A percentile compares a stretch with the other conserved stretches of the same genome.
These are phyloP conservation scores for Tephrocybe sp. DNA, from an alignment of 768 basidiomycete species.

Conservation along the genomic window DNA sequence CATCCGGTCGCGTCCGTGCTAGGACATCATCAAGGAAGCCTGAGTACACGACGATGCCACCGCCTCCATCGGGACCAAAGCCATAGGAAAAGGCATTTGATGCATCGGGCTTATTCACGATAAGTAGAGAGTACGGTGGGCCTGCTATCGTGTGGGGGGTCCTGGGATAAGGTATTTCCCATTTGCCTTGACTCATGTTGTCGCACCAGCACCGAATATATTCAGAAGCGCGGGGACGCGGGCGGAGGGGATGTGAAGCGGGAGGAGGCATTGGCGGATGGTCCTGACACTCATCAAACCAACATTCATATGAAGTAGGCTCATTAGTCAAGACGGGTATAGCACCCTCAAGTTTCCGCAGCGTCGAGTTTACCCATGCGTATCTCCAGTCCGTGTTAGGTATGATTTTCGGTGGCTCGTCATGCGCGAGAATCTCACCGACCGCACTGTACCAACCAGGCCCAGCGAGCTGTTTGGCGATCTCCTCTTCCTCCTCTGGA, in stretches of 20 bases:
- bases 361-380: slow-evolving; percentile 77
- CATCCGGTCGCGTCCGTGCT: slow-evolving; percentile 35
- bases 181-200: slow-evolving; percentile 37
- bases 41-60: slow-evolving; percentile 92
- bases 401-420: slow-evolving; percentile 62
- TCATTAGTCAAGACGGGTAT: slow-evolving; percentile 69
- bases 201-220: slow-evolving; percentile 59
- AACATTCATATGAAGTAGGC: slow-evolving; percentile 49
- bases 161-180: slow-evolving; percentile 26
- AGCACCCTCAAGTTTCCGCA: slow-evolving; percentile 72
- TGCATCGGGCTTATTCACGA: slow-evolving; percentile 83
- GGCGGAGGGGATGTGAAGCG: slow-evolving; percentile 75
- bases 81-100: slow-evolving; percentile 95
- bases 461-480: slow-evolving; percentile 79
- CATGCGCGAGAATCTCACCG: slow-evolving; percentile 67
- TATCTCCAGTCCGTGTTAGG: slow-evolving; percentile 86
- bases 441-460: slow-evolving; percentile 87
- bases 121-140: slow-evolving; percentile 84
- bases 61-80: slow-evolving; percentile 87
- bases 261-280: slow-evolving; percentile 74
- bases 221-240: slow-evolving; percentile 77
- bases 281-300: slow-evolving; percentile 50
- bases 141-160: slow-evolving; percentile 63
- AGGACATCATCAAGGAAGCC: slow-evolving; percentile 91
- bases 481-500: slow-evolving; percentile 89